phyloP scores from a whole-genome alignment of 768 basidiomycete genomes.

The Gloeopeniophorella convolvens region DNA sequence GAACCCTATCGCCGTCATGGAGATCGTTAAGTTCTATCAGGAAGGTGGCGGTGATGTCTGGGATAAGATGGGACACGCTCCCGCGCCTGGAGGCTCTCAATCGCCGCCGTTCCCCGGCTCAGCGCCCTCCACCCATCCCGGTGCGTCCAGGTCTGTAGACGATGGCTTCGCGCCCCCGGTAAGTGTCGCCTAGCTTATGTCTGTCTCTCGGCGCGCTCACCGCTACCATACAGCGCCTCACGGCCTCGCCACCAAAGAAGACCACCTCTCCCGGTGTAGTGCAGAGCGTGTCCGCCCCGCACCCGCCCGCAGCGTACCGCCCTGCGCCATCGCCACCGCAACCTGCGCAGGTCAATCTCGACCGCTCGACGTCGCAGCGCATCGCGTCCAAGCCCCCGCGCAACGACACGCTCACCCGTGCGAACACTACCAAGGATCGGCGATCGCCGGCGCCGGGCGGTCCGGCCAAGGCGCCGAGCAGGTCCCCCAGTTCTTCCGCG shows the following conservation, averaged over 20 bases:
- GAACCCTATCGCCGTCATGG: constrained; percentile 97
- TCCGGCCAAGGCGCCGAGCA: constrained; percentile 19
- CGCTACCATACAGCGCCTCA: constrained; percentile 29
- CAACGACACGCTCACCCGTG: constrained; percentile 41
- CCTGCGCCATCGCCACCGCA: constrained; percentile 72
- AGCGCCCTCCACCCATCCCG: constrained; percentile 9
- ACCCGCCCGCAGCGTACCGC: constrained; percentile 55
- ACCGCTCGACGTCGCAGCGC: constrained; percentile 85
- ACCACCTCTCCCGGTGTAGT: constrained; percentile 23
- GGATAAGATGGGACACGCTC: constrained; percentile 66
- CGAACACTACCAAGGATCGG: constrained; percentile 64
- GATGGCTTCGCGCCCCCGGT: constrained; percentile 53
- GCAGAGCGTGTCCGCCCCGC: constrained; percentile 14
- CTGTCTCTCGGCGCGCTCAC: constrained; percentile 10
- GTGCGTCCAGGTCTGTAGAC: constrained; percentile 35
- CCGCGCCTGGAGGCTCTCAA: constrained; percentile 23
- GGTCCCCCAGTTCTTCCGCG: constrained; percentile 14
- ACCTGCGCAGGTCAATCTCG: constrained; percentile 59
- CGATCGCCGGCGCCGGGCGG: constrained; percentile 35
- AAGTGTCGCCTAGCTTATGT: constrained; percentile 25
- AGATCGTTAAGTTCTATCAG: constrained; percentile 98
- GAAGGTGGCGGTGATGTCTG: constrained; percentile 76
- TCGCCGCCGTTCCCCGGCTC: constrained; percentile 15
- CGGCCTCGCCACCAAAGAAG: constrained; percentile 40
- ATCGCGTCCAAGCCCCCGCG: constrained; percentile 40